These are phyloP conservation scores for Wickerhamomyces rabaulensis DNA, from an alignment of 805 yeast genomes.

Conservation along the genomic window DNA sequence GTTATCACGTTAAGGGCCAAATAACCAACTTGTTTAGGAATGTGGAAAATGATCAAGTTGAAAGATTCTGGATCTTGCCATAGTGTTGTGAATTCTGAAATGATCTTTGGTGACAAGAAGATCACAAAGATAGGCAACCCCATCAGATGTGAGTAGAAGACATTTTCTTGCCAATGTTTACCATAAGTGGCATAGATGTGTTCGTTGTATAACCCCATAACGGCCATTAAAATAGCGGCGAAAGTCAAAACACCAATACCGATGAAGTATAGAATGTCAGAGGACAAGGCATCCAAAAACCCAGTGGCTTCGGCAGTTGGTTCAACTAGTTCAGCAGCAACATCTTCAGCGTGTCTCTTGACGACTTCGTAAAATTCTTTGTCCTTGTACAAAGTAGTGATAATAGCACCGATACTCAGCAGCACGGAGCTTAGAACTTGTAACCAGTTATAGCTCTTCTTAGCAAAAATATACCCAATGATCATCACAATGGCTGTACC, in stretches of 20 bases:
- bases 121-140: constrained; percentile 47
- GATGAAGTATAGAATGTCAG: constrained; percentile 15
- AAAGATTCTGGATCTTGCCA: constrained; percentile 13
- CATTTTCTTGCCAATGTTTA: constrained; percentile 55
- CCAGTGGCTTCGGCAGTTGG: not conserved
- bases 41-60: constrained; percentile 10
- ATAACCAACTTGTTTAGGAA: constrained; percentile 25
- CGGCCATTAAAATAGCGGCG: constrained; percentile 46
- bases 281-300: constrained; percentile 1
- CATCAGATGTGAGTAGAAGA: constrained; percentile 57
- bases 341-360: constrained; percentile 1
- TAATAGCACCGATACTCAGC: constrained; percentile 45
- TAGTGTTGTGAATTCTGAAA: constrained; percentile 24
- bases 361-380: not conserved
- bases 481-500: constrained; percentile 59
- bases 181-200: constrained; percentile 43
- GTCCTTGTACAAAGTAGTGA: constrained; percentile 7
- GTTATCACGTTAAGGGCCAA: constrained; percentile 43
- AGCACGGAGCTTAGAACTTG: constrained; percentile 49
- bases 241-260: constrained; percentile 33
- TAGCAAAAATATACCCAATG: constrained; percentile 43
- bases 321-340: not conserved
- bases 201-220: constrained; percentile 55
- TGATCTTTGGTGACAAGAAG: constrained; percentile 28
- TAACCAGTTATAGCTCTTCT: constrained; percentile 35